phyloP scores from a whole-genome alignment of 2,329 filamentous ascomycete genomes.

The Scolecobasidium constrictum region DNA sequence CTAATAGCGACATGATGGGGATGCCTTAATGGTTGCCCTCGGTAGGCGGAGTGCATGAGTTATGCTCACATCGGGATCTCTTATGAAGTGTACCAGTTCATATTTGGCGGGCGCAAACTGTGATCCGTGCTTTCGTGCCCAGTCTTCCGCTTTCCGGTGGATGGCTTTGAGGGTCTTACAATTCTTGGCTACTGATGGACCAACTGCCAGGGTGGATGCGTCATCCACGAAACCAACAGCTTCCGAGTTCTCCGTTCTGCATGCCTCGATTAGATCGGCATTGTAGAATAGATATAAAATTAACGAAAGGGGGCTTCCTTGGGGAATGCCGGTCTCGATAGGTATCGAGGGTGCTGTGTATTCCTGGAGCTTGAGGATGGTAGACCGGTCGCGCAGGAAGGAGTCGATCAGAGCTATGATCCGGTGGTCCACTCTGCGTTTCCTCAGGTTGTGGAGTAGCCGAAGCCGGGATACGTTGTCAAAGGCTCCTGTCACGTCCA shows the following conservation, averaged over 20 bases:
- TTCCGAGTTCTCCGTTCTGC: slow-evolving; percentile 13
- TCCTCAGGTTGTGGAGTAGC: slow-evolving; percentile 16
- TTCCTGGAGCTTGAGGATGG: slow-evolving; percentile 13
- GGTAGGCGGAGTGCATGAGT: slow-evolving; percentile 10
- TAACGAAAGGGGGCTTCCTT: slow-evolving; percentile 15
- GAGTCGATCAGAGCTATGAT: slow-evolving; percentile 8
- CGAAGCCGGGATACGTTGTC: slow-evolving; percentile 16
- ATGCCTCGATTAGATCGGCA: slow-evolving; percentile 16
- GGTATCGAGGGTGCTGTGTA: slow-evolving; percentile 10
- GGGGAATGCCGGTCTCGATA: slow-evolving; percentile 12
- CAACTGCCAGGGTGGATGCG: slow-evolving; percentile 14
- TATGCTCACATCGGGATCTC: slow-evolving; percentile 4
- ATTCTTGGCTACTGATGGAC: slow-evolving; percentile 13
- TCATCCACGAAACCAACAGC: slow-evolving; percentile 17
- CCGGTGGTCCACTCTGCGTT: neutral
- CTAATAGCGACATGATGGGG: slow-evolving; percentile 13
- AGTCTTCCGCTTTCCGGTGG: slow-evolving; percentile 14
- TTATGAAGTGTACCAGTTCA: slow-evolving; percentile 17
- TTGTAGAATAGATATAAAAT: slow-evolving; percentile 21
- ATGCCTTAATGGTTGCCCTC: slow-evolving; percentile 12
- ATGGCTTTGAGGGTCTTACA: slow-evolving; percentile 13
- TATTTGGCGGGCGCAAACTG: slow-evolving; percentile 20
- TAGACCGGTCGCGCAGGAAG: slow-evolving; percentile 12
- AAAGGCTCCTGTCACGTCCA: slow-evolving; percentile 22
- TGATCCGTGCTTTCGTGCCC: slow-evolving; percentile 16